These are phyloP conservation scores for Entrophospora sp. DNA, from an alignment of 192 early-diverging fungal species.

Conservation along the genomic window DNA sequence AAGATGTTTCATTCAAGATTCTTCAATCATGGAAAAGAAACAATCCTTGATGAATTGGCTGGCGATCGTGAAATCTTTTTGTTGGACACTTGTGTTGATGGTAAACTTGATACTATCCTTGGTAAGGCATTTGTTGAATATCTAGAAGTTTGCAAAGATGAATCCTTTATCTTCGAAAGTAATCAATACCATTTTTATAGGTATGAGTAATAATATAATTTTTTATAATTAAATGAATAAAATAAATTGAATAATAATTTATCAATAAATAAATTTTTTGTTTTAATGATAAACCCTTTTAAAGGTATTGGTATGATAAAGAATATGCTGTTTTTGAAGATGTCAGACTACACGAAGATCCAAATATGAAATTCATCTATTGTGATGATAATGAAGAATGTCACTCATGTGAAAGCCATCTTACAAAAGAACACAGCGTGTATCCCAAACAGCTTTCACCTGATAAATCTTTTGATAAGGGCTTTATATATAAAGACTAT, in stretches of 20 bases:
- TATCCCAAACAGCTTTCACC: not conserved
- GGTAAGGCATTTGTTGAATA: constrained; percentile 33
- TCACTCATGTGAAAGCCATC: constrained; percentile 15
- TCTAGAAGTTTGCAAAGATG: constrained; percentile 30
- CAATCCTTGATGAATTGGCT: constrained; percentile 46
- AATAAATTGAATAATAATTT: too few species aligned
- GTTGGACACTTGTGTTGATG: constrained; percentile 44
- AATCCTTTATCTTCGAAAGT: constrained; percentile 25
- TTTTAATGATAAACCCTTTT: not conserved
- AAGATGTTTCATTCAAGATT: constrained; percentile 40
- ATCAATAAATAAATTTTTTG: not conserved
- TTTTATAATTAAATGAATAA: too few species aligned
- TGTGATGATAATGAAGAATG: constrained; percentile 15
- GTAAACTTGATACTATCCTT: constrained; percentile 30
- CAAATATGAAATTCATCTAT: constrained; percentile 19
- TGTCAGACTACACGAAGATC: constrained; percentile 28
- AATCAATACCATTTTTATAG: constrained; percentile 35
- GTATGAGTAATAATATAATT: too few species aligned
- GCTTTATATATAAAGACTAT: constrained; percentile 20
- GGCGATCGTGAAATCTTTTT: constrained; percentile 45
- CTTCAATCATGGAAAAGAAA: constrained; percentile 44
- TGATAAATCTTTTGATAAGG: not conserved
- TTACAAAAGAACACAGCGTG: not conserved
- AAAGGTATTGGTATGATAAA: constrained; percentile 48
- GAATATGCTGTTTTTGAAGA: constrained; percentile 46